These are phyloP conservation scores for Xylaria sp. DNA, from an alignment of 2,329 filamentous ascomycete genomes.

Conservation along the genomic window DNA sequence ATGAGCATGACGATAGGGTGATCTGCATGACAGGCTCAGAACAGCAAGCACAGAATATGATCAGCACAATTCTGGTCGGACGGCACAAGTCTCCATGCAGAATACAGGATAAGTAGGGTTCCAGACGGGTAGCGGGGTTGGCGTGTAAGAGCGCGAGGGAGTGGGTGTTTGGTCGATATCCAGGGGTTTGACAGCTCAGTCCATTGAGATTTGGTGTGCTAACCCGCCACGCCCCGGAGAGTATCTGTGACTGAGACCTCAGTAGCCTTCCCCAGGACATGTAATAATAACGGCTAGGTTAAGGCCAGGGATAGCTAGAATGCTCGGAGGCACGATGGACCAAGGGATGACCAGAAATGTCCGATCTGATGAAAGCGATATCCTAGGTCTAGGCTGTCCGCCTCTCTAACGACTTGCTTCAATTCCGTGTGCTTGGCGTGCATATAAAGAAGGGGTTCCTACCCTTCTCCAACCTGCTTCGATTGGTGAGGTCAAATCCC, in stretches of 20 bases:
- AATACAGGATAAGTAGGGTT: slow-evolving; percentile 39
- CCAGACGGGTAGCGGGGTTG: slow-evolving; percentile 48
- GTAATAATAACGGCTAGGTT: slow-evolving; percentile 41
- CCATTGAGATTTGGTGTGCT: slow-evolving; percentile 40
- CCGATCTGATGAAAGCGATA: slow-evolving; percentile 44
- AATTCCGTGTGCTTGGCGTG: slow-evolving; percentile 48
- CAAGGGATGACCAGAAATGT: slow-evolving; percentile 46
- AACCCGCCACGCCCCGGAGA: slow-evolving; percentile 38
- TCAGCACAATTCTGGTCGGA: slow-evolving; percentile 46
- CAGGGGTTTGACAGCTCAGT: slow-evolving; percentile 39
- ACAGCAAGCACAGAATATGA: slow-evolving; percentile 43
- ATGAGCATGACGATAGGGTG: slow-evolving; percentile 48
- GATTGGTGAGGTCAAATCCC: slow-evolving; percentile 45
- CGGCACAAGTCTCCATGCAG: slow-evolving; percentile 45
- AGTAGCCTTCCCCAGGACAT: slow-evolving; percentile 32
- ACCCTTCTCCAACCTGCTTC: slow-evolving; percentile 41
- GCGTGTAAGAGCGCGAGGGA: slow-evolving; percentile 39
- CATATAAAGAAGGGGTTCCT: slow-evolving; percentile 45
- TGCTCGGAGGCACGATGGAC: slow-evolving; percentile 47
- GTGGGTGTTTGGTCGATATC: slow-evolving; percentile 41
- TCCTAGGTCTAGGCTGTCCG: slow-evolving; percentile 36
- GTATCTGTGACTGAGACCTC: slow-evolving; percentile 32
- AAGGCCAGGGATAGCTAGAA: slow-evolving; percentile 40
- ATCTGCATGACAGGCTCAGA: slow-evolving; percentile 47
- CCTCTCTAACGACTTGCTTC: slow-evolving; percentile 38